Evolutionary conservation across 179 eudicot genomes (phyloP).

Genomic region (Silene coronaria): DNA sequence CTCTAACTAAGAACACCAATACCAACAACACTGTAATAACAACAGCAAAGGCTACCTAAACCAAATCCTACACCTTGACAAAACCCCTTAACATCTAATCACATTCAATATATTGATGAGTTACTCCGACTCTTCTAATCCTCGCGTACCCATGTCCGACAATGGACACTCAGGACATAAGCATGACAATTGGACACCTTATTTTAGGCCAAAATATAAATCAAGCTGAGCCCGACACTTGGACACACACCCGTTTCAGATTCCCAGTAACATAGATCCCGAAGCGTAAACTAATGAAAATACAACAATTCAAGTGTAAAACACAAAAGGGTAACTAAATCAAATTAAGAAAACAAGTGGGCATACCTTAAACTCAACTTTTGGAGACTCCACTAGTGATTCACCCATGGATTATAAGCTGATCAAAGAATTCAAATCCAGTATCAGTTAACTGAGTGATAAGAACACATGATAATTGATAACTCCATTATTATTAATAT

Average conservation of each 20-base stretch:
- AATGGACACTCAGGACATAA: too few relatives aligned
- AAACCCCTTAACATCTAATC: conserved; percentile 12
- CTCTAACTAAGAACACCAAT: conserved; percentile 9
- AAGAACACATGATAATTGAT: conserved; percentile 11
- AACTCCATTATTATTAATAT: conserved; percentile 23
- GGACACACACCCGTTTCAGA: too few relatives aligned
- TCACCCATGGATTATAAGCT: conserved; percentile 49
- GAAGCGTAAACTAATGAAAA: too few relatives aligned
- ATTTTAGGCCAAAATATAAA: too few relatives aligned
- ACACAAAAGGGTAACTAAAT: conserved; percentile 20
- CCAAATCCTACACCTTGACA: background rate
- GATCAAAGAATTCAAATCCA: conserved; percentile 25
- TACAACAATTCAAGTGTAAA: background rate
- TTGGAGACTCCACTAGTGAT: conserved; percentile 47
- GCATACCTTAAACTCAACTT: conserved; percentile 49
- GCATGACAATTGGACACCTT: too few relatives aligned
- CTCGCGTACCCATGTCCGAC: too few relatives aligned
- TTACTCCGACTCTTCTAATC: too few relatives aligned
- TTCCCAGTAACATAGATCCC: too few relatives aligned
- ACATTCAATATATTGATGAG: conserved; percentile 11
- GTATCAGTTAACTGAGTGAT: conserved; percentile 20
- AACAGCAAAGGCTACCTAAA: background rate
- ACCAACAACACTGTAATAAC: conserved; percentile 8
- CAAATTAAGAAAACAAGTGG: conserved; percentile 20
- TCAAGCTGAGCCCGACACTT: too few relatives aligned